Base-by-base conservation (phyloP, 2,329 filamentous ascomycete species). In the Fusarium camptoceras region DNA sequence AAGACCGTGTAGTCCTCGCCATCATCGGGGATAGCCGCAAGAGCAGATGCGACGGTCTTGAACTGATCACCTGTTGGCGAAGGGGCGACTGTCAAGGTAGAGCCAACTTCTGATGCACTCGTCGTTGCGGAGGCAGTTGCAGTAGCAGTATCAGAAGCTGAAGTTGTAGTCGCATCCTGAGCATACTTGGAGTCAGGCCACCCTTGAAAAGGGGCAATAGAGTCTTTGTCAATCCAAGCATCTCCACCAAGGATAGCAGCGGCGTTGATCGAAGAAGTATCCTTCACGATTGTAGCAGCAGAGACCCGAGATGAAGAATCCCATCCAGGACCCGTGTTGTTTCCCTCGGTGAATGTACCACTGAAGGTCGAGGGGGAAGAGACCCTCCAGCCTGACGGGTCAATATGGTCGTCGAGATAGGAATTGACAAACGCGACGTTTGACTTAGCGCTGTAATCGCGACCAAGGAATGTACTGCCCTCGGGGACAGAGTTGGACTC, bases 231-330 rank as follows among this genome's bases (percentile, higher is more conserved):
- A 12, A 79, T 68, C 77, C 77, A 79, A 50, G 68, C 65, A 22
- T 76, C 72, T n/a, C 78, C 74, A 15, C 76, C 76, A 14, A 79
- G 65, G 8, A 79, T 61, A 31, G 68, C 73, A 5, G 82, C 83
- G 4, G 77, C 81, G 2, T 80, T 89, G 61, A 79, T 76, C 67
- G 89, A 87, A 66, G 91, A 86, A 63, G 77, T 84, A 49, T 82
- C 73, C 2, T 79, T 80, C 50, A 70, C 57, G 1, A 78, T 49
- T 12, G 73, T 72, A 3, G 58, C 75, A 9, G 47, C 60, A 20
- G 76, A 73, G 3, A 63, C 55, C 18, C 77, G 74, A 34, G 64
- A 68, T 2, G 69, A 67, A 4, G 75, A 67, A 9, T 68, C 67
- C 34, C 64, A 72, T 6, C 77, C 77, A 7, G 76, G 73, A 0